A percentile compares a stretch with the other conserved stretches of the same genome.
Evolutionary conservation across 2,329 filamentous ascomycete species (phyloP).

Genomic region (Talaromyces sp.): DNA sequence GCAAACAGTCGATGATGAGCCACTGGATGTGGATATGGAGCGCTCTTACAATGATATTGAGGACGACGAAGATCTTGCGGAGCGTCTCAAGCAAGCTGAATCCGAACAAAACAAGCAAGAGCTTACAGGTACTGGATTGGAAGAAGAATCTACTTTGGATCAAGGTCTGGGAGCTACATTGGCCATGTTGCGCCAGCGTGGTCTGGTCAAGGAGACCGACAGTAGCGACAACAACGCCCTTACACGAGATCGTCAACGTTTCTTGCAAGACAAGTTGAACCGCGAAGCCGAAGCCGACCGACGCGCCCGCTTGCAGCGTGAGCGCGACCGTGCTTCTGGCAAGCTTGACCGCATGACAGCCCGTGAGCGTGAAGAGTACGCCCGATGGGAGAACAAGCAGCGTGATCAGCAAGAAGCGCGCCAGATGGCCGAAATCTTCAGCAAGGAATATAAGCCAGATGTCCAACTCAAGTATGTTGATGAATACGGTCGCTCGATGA

Average conservation of each 20-base stretch:
- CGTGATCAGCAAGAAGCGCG: slow-evolving; percentile 84
- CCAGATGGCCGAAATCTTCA: slow-evolving; percentile 82
- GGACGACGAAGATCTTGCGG: slow-evolving; percentile 53
- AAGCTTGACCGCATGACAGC: slow-evolving; percentile 85
- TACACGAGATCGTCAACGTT: slow-evolving; percentile 72
- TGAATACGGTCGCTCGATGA: slow-evolving; percentile 81
- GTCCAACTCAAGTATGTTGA: slow-evolving; percentile 90
- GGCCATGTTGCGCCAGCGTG: slow-evolving; percentile 80
- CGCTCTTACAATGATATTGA: slow-evolving; percentile 55
- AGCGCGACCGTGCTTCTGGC: slow-evolving; percentile 81
- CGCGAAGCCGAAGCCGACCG: slow-evolving; percentile 79
- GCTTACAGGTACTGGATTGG: slow-evolving; percentile 69
- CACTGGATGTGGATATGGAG: slow-evolving; percentile 58
- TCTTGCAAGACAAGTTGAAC: slow-evolving; percentile 77
- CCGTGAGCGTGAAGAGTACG: slow-evolving; percentile 88
- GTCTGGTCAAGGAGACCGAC: slow-evolving; percentile 69
- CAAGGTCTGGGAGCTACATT: slow-evolving; percentile 81
- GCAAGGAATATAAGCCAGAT: slow-evolving; percentile 83
- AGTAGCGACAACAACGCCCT: slow-evolving; percentile 67
- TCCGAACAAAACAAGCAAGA: slow-evolving; percentile 48
- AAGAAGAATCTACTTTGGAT: slow-evolving; percentile 79
- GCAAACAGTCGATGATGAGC: slow-evolving; percentile 50
- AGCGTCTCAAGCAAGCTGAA: slow-evolving; percentile 53
- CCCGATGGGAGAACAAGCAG: slow-evolving; percentile 82
- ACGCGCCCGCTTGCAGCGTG: slow-evolving; percentile 76